Evolutionary conservation across 2,329 filamentous ascomycete genomes (phyloP).

Genomic region (Clonostachys byssicola): DNA sequence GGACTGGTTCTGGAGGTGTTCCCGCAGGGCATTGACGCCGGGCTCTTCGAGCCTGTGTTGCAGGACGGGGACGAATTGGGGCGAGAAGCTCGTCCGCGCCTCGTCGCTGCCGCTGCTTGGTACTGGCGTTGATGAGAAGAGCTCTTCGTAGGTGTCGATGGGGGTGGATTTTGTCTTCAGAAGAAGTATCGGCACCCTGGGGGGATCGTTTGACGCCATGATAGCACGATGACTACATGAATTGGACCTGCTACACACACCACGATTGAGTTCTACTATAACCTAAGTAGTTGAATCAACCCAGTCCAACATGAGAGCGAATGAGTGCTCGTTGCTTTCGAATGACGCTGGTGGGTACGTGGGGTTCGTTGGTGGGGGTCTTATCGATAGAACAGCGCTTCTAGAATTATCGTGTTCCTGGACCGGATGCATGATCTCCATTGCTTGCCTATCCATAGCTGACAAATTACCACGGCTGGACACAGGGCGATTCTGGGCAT

Average conservation of each 20-base stretch:
- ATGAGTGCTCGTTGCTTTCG: too few relatives aligned
- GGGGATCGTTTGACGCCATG: too few relatives aligned
- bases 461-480: background rate
- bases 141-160: constrained; percentile 67
- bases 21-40: constrained; percentile 48
- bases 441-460: background rate
- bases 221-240: too few relatives aligned
- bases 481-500: background rate
- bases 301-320: too few relatives aligned
- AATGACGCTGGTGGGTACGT: too few relatives aligned
- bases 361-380: too few relatives aligned
- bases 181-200: constrained; percentile 51
- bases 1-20: constrained; percentile 36
- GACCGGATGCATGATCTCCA: too few relatives aligned
- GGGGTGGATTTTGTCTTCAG: constrained; percentile 75
- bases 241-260: too few relatives aligned
- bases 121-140: constrained; percentile 43
- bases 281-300: too few relatives aligned
- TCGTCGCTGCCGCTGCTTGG: constrained; percentile 15
- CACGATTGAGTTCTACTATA: too few relatives aligned
- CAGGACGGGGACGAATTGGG: constrained; percentile 72
- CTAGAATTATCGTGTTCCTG: background rate
- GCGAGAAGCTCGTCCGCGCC: constrained; percentile 42
- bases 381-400: background rate
- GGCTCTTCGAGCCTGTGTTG: constrained; percentile 63